Conservation (phyloP, 2,329 filamentous ascomycete species). For the Penicillium sp. region DNA sequence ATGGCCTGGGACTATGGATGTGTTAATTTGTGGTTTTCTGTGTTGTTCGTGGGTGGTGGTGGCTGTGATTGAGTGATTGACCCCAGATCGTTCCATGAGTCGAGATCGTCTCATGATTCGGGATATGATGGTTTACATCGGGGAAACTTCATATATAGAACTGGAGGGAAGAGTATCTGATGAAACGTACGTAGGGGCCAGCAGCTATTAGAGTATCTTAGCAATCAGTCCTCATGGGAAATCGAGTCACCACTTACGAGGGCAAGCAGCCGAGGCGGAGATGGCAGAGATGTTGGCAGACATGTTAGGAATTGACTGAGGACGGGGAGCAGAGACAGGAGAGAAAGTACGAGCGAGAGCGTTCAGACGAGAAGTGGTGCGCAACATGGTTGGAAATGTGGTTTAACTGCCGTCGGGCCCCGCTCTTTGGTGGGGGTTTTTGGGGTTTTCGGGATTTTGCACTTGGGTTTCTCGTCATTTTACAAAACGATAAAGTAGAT, state of each 20-base stretch:
- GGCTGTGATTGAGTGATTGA: background rate
- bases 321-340: slow-evolving; percentile 2
- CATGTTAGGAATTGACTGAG: slow-evolving; percentile 22
- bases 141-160: background rate
- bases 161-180: background rate
- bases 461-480: background rate
- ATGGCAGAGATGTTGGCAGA: slow-evolving; percentile 37
- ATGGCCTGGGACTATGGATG: slow-evolving; percentile 54
- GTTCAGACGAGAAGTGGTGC: slow-evolving; percentile 21
- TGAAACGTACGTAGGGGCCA: slow-evolving; percentile 41
- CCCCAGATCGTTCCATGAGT: background rate
- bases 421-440: slow-evolving; percentile 10
- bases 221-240: slow-evolving; percentile 3
- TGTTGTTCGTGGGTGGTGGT: background rate
- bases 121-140: background rate
- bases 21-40: background rate
- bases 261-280: slow-evolving; percentile 42
- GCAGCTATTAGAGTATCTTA: slow-evolving; percentile 29
- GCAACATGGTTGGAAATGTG: slow-evolving; percentile 22
- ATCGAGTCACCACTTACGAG: slow-evolving; percentile 35
- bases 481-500: too few relatives aligned
- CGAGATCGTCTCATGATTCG: background rate
- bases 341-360: slow-evolving; percentile 15
- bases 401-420: slow-evolving; percentile 13
- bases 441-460: slow-evolving; percentile 17